Conservation (phyloP, 2,329 filamentous ascomycete genomes). For the Neurospora sp. region DNA sequence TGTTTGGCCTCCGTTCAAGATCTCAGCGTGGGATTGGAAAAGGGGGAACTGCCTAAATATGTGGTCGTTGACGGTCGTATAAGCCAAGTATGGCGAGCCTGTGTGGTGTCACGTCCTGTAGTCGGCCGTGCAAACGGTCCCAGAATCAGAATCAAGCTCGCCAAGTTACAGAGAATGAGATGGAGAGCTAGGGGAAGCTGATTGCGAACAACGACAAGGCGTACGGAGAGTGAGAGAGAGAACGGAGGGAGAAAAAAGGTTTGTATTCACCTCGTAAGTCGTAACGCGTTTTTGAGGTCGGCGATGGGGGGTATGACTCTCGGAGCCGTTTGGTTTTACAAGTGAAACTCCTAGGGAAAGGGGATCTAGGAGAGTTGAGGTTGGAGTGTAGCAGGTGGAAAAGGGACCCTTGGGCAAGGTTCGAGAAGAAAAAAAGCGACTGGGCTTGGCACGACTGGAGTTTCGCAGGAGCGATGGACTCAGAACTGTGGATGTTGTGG, state of each 20-base stretch:
- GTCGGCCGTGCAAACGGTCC: constrained; percentile 11
- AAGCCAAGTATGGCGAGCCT: neutral
- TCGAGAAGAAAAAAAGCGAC: neutral
- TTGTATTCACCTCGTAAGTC: neutral
- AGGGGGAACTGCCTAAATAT: neutral
- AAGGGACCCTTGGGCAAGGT: neutral
- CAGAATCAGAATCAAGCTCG: neutral
- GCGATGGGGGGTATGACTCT: neutral
- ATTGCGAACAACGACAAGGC: neutral
- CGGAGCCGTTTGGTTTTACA: neutral
- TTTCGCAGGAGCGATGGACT: neutral
- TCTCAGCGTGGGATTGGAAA: neutral
- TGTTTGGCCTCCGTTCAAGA: constrained; percentile 5
- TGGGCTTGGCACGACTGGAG: neutral
- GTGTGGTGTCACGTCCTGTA: constrained; percentile 12
- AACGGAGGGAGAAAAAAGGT: neutral
- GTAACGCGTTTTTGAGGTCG: neutral
- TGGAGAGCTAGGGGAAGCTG: neutral
- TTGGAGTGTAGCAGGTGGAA: neutral
- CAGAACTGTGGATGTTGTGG: neutral
- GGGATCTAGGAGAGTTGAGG: neutral
- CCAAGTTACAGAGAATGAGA: neutral
- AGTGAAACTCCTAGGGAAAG: neutral
- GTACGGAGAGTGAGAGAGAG: neutral
- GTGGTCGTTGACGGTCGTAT: neutral